Base-by-base conservation (phyloP, 2,329 filamentous ascomycete species). In the Xylariomycetidae sp. region DNA sequence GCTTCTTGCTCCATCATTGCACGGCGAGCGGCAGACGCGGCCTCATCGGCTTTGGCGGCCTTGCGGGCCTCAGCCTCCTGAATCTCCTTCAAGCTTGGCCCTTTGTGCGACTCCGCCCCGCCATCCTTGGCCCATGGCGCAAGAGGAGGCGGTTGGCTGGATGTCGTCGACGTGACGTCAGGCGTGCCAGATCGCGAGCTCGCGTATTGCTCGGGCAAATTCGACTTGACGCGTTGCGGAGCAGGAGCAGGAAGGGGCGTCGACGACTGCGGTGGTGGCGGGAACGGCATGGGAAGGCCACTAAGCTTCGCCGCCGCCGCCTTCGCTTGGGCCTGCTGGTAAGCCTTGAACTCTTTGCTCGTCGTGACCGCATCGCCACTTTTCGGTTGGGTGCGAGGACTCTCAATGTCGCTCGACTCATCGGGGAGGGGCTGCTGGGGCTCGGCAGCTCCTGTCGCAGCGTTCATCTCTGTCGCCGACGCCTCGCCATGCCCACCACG, bases 101-200 rank as follows among this genome's bases (percentile, higher is more conserved):
- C 89, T 59, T 85, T 93, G 25, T 85, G 78, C 16, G 73, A 64
- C 39, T 78, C 72, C 5, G 70, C 64, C 30, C 84, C 82, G 3
- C 75, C 74, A 44, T 96, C 88, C 58, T 92, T 92, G 5, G 92
- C 92, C 92, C 92, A 98, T 0, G 92, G 92, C 1, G 92, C 92
- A 46, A 95, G 66, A 0, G 90, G 86, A 4, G 88, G 76, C 2
- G 74, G 70, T 43, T 72, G 67, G 8, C 60, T 53, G 1, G 60
- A 54, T 4, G 54, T 54, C 16, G 49, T 56, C 26, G 57, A 61
- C 4, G 57, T 55, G 10, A 65, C 63, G 26, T 80, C 76, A 2
- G 85, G 89, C 0, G 87, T 93, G 44, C 85, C 83, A 2, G 82
- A 85, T 42, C 80, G 82, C 16, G 88, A 93, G 39, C 66, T 71